These are phyloP conservation scores for Spergularia bocconei DNA, from an alignment of 148 eudicot genomes.

Conservation along the genomic window DNA sequence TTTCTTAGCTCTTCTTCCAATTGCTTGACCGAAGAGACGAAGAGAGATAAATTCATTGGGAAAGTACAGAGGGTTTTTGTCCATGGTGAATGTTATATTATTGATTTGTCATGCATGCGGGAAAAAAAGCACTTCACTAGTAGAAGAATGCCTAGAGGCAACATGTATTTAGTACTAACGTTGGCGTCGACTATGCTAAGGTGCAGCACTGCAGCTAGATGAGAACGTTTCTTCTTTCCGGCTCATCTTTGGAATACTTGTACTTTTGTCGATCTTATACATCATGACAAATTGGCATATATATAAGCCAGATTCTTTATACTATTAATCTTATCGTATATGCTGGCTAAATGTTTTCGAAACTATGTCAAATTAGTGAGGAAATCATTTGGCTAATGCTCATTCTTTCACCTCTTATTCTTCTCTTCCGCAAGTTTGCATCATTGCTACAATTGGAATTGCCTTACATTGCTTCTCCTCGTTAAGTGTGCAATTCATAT, in stretches of 20 bases:
- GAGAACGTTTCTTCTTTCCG: too few relatives aligned
- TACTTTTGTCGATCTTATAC: not conserved
- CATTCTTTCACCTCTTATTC: not conserved
- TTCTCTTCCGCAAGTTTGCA: not conserved
- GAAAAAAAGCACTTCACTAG: not conserved
- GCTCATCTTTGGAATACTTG: not conserved
- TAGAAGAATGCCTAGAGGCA: not conserved
- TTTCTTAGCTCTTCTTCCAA: not conserved
- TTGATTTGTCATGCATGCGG: not conserved
- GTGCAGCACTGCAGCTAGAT: not conserved
- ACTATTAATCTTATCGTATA: not conserved
- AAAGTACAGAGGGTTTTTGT: not conserved
- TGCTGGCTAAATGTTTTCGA: too few relatives aligned
- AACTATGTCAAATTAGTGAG: not conserved
- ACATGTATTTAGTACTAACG: not conserved
- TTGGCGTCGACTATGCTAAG: not conserved
- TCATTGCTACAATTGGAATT: not conserved
- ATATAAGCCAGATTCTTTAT: not conserved
- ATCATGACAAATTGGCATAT: not conserved
- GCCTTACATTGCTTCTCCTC: not conserved
- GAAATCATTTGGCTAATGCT: not conserved
- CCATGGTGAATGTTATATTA: not conserved
- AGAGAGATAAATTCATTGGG: not conserved
- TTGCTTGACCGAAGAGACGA: not conserved
- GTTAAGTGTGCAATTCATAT: constrained; percentile 1